Evolutionary conservation across 2,329 filamentous ascomycete genomes (phyloP), one percentile per base, ranked within the genome.

Genomic region (Coccinonectria pachysandricola): DNA sequence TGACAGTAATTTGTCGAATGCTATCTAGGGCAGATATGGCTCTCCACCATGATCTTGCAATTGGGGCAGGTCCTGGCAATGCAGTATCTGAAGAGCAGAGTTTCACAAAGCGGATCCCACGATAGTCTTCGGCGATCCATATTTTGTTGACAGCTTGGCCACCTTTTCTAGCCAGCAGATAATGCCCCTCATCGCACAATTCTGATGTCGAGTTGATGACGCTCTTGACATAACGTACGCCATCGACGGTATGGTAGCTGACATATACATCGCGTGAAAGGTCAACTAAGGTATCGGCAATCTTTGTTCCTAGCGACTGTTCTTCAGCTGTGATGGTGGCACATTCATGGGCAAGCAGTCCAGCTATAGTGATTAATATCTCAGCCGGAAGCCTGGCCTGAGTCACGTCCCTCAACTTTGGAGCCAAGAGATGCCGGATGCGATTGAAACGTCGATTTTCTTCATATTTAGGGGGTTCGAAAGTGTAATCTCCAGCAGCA

Each of bases 311-410:
- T 0, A 30, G 7, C 2, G 26, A 32, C 17, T 31, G 28, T 14
- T 31, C 14, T 26, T 36, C 24, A 6, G 24, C 9, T 8, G 26
- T 36, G 10, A 38, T 17, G 2, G 10, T 15, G 9, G 31, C 31
- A 26, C 34, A 38, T 34, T 38, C 31, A 16, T 16, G 28, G 10
- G 36, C 22, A 15, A 38, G 30, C 3, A 28, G 15, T 24, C 28
- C 34, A 24, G 35, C 31, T 34, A 31, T 21, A 3, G 2, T 5
- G 8, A 26, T 26, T 5, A 38, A 20, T 22, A 9, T 29, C 34
- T 38, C 34, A 13, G 13, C 8, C 12, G 34, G 28, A 20, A 38
- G 35, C 9, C 31, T 19, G 2, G 28, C 15, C n/a, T 23, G 26
- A 23, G 34, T 27, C 0, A 28, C 4, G 0, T 30, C 26, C 4